Evolutionary conservation across 371 early-diverging fungal genomes (phyloP).

Genomic region (Mucor lusitanicus): DNA sequence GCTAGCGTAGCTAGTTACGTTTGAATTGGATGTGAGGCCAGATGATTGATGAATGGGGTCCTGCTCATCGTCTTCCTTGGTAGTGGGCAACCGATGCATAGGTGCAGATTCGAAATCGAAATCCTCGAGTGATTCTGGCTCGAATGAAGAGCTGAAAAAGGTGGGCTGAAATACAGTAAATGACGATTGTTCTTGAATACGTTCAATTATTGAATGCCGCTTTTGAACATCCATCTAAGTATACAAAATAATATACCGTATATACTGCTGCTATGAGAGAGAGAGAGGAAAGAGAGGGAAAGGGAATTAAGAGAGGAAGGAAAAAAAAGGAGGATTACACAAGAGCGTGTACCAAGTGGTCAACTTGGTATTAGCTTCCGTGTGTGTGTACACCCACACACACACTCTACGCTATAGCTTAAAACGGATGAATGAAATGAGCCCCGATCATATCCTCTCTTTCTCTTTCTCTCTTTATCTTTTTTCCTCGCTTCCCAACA

Average conservation of each 20-base stretch:
- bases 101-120: slow-evolving; percentile 29
- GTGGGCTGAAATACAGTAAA: slow-evolving; percentile 21
- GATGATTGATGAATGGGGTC: slow-evolving; percentile 24
- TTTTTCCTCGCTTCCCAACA: not conserved
- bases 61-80: slow-evolving; percentile 9
- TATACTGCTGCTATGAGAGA: not conserved
- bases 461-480: not conserved
- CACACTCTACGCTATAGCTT: not conserved
- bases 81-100: not conserved
- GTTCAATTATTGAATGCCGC: slow-evolving; percentile 13
- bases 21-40: slow-evolving; percentile 21
- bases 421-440: not conserved
- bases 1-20: slow-evolving; percentile 23
- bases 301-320: not conserved
- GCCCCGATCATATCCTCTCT: not conserved
- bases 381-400: not conserved
- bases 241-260: not conserved
- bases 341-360: slow-evolving; percentile 2
- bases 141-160: slow-evolving; percentile 17
- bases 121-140: slow-evolving; percentile 31
- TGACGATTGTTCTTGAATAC: slow-evolving; percentile 12
- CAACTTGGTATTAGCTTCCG: not conserved
- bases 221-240: slow-evolving; percentile 19
- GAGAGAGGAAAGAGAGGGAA: not conserved
- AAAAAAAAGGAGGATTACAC: slow-evolving; percentile 18